phyloP scores from a whole-genome alignment of 805 yeast species.

The Zygoascus tannicola region DNA sequence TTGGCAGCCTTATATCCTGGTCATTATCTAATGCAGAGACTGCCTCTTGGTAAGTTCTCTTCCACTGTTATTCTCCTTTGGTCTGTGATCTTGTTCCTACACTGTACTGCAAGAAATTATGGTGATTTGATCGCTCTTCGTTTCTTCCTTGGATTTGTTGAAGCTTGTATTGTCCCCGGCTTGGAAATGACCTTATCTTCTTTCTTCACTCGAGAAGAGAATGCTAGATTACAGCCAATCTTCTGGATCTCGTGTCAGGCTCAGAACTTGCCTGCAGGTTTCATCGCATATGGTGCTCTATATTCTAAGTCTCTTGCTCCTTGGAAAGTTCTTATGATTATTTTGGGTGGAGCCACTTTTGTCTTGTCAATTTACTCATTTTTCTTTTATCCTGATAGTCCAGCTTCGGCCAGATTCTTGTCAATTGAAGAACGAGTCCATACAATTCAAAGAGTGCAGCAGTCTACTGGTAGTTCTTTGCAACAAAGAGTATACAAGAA shows the following conservation, averaged over 20 bases:
- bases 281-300: constrained; percentile 37
- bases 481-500: constrained; percentile 39
- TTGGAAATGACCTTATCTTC: constrained; percentile 26
- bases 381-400: constrained; percentile 47
- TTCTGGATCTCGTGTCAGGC: constrained; percentile 31
- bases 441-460: constrained; percentile 37
- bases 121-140: constrained; percentile 38
- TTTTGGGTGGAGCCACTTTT: constrained; percentile 17
- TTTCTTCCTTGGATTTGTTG: constrained; percentile 39
- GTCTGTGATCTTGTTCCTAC: constrained; percentile 21
- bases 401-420: constrained; percentile 42
- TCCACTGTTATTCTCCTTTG: constrained; percentile 33
- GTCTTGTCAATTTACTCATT: constrained; percentile 33
- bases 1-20: constrained; percentile 40
- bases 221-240: constrained; percentile 1
- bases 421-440: constrained; percentile 41
- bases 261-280: constrained; percentile 27
- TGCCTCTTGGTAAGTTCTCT: constrained; percentile 29
- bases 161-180: constrained; percentile 45
- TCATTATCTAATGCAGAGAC: constrained; percentile 33
- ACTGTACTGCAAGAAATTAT: constrained; percentile 26
- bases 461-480: constrained; percentile 31
- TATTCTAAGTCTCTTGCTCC: constrained; percentile 19
- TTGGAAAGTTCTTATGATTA: constrained; percentile 46
- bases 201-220: constrained; percentile 1